Evolutionary conservation across 2,329 filamentous ascomycete species (phyloP), one percentile per base, ranked within the genome.

Genomic region (Ceratocystis alfenasii): DNA sequence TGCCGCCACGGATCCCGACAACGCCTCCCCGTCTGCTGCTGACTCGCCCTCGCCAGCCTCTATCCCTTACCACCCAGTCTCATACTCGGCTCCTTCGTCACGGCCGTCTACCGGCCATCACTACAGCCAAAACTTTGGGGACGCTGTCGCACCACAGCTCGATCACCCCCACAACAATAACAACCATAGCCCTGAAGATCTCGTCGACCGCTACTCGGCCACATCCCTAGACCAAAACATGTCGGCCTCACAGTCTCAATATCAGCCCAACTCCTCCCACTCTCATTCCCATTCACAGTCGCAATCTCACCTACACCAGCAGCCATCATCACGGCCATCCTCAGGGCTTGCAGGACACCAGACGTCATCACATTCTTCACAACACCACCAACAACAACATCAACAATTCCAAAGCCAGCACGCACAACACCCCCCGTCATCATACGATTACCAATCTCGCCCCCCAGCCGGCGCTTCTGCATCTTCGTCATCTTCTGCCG

Each of bases 91-190:
- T 45, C 66, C 63, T 46, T 68, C 62, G 50, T 67, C 67, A 61
- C 69, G 68, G 45, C 64, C 67, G 45, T 68, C 67, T n/a, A 68
- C 64, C 10, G 67, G 61, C 55, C 78, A 80, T 68, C 74, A 75
- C 45, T 77, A 80, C 69, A 78, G 77, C 69, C 78, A 79, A 68
- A 79, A 80, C 5, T 72, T 82, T 69, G 81, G 84, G 70, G 78
- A 81, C 66, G 76, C 75, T 55, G 72, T 72, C 69, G 74, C 72
- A 70, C 64, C 61, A 60, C 36, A 22, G 33, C 57, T 64, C 41
- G 53, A 66, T n/a, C 63, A 48, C 60, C n/a, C 46, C 46, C 46
- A 12, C 36, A 41, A 41, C 36, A n/a, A 22, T 5, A 48, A 22
- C 48, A 20, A 12, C 48, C 48, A 50, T 10, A 22, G n/a, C 22